Base-by-base conservation (phyloP, 2,329 filamentous ascomycete species). In the Botrytis galanthina region DNA sequence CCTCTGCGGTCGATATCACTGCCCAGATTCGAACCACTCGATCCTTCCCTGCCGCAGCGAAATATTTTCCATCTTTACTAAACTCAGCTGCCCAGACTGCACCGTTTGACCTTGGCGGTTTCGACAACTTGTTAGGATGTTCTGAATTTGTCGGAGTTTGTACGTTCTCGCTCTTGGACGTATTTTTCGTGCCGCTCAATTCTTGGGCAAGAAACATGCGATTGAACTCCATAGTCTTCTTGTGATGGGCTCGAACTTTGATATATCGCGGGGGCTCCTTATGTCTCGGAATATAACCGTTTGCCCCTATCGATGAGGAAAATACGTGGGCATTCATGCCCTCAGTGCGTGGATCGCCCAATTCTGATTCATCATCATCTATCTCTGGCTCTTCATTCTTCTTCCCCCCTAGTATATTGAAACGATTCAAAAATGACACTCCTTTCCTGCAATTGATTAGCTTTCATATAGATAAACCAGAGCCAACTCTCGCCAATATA, bases 1-100 rank as follows among this genome's bases (percentile, higher is more conserved):
- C 94, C 74, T 97, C 94, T 0, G 89, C 85, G 1, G 91, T 95
- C 4, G 93, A 90, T 57, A 99, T 90, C 6, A 98, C 94, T 2
- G 92, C 90, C 92, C 95, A 99, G 26, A 98, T 89, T 29, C 95
- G 88, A 18, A 99, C 90, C 26, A 95, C 87, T 76, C 90, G 90
- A 81, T 98, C 96, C 77, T 95, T 93, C 6, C 96, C 96, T 18
- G 93, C 96, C n/a, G 94, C 94, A 9, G 96, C 96, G 29, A 99
- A 85, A 81, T 95, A 97, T 79, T 87, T 93, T 8, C 96, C 96
- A 83, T 98, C 95, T 74, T 91, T 91, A 79, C 95, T 98, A 80
- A 98, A 98, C 79, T 96, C 93, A 76, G 93, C 89, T 0, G 95
- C 91, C 96, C 96, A 99, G 48, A 97, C 91, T 0, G 96, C 94